Evolutionary conservation across 495 filamentous ascomycete species (phyloP).

Genomic region (Penicillium coffeae): DNA sequence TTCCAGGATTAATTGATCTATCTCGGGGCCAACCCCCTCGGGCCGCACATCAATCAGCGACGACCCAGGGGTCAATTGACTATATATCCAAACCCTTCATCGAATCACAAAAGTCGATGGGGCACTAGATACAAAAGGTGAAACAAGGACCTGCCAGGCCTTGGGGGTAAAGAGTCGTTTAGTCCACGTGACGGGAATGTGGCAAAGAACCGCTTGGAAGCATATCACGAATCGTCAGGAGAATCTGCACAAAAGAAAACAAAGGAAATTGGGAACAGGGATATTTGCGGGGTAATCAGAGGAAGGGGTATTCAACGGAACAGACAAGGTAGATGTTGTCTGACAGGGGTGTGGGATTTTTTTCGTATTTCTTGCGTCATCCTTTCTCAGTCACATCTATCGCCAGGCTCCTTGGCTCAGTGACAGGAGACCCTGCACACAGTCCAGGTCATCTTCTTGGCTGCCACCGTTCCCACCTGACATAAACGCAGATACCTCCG

Average conservation of each 20-base stretch:
- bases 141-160: constrained; percentile 9
- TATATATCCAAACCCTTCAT: neutral
- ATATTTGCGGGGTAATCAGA: neutral
- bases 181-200: constrained; percentile 28
- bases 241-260: constrained; percentile 23
- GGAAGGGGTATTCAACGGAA: constrained; percentile 4
- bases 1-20: constrained; percentile 28
- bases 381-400: constrained; percentile 15
- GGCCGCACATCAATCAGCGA: constrained; percentile 2
- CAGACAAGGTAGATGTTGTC: neutral
- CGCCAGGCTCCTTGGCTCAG: constrained; percentile 65
- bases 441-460: constrained; percentile 68
- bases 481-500: constrained; percentile 70
- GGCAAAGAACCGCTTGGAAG: constrained; percentile 35
- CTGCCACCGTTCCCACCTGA: constrained; percentile 54
- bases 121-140: constrained; percentile 3
- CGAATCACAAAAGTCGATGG: constrained; percentile 5
- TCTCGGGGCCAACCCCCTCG: constrained; percentile 12
- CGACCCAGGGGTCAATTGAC: neutral
- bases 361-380: neutral
- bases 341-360: neutral
- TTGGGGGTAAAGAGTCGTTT: constrained; percentile 17
- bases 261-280: constrained; percentile 20
- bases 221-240: constrained; percentile 27
- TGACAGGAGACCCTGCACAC: constrained; percentile 71